These are phyloP conservation scores for Candida sithepensis DNA, from an alignment of 805 yeast genomes.

Conservation along the genomic window DNA sequence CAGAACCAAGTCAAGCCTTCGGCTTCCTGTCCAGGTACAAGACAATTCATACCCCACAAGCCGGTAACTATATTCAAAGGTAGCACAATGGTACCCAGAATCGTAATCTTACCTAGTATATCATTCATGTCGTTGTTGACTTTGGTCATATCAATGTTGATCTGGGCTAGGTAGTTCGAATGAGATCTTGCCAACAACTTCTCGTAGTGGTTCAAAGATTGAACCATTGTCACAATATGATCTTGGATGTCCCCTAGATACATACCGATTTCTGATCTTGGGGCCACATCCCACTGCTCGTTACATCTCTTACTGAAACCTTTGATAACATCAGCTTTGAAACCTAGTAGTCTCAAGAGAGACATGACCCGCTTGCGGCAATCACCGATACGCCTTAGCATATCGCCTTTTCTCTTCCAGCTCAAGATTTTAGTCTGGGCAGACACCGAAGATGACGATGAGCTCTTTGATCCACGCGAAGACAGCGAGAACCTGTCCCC, in stretches of 20 bases:
- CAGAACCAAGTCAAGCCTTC: conserved; percentile 67
- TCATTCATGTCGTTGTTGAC: conserved; percentile 97
- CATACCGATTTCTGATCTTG: conserved; percentile 85
- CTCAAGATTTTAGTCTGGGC: conserved; percentile 47
- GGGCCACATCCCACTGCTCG: conserved; percentile 78
- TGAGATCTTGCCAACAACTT: conserved; percentile 92
- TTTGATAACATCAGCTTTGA: conserved; percentile 96
- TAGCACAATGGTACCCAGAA: conserved; percentile 89
- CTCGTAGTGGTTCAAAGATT: conserved; percentile 90
- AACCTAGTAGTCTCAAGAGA: conserved; percentile 74
- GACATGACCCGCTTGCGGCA: conserved; percentile 94
- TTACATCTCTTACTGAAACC: conserved; percentile 90
- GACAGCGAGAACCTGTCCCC: conserved; percentile 18
- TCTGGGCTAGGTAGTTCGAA: conserved; percentile 92
- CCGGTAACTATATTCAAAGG: conserved; percentile 97
- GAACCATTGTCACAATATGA: conserved; percentile 96
- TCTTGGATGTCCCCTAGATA: conserved; percentile 96
- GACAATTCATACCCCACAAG: conserved; percentile 97
- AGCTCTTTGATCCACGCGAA: conserved; percentile 12
- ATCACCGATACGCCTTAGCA: conserved; percentile 93
- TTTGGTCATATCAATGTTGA: conserved; percentile 95
- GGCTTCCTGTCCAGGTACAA: conserved; percentile 87
- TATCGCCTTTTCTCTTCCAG: conserved; percentile 92
- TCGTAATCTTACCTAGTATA: conserved; percentile 88
- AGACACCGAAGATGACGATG: conserved; percentile 24